phyloP scores from a whole-genome alignment of 352 stramenopile genomes.

The Globisporangium megalacanthum region DNA sequence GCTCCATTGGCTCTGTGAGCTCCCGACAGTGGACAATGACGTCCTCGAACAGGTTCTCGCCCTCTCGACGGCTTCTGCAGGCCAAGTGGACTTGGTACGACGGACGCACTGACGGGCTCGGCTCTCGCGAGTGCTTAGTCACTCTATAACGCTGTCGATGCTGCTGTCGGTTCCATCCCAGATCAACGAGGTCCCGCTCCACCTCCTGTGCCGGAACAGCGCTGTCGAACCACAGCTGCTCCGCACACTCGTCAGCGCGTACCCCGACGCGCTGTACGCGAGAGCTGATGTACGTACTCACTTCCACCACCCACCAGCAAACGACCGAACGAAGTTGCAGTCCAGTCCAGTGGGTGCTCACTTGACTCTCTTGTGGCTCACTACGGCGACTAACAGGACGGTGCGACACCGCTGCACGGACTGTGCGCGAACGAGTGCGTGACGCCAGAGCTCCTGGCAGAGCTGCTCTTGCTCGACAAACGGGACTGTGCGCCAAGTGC shows the following conservation, averaged over 20 bases:
- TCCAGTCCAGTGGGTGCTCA: background rate
- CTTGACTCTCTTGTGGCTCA: background rate
- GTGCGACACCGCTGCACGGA: slow-evolving; percentile 38
- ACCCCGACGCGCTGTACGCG: slow-evolving; percentile 24
- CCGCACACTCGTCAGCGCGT: slow-evolving; percentile 19
- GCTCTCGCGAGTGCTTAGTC: background rate
- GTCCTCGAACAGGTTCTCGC: slow-evolving; percentile 21
- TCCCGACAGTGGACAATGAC: slow-evolving; percentile 16
- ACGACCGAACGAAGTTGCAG: background rate
- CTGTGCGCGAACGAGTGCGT: slow-evolving; percentile 46
- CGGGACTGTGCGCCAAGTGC: slow-evolving; percentile 15
- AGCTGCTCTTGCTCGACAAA: slow-evolving; percentile 35
- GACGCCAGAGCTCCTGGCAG: slow-evolving; percentile 28
- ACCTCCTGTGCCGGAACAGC: slow-evolving; percentile 46
- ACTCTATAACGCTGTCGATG: background rate
- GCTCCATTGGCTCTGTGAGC: slow-evolving; percentile 55
- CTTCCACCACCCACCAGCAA: background rate
- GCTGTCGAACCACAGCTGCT: slow-evolving; percentile 25
- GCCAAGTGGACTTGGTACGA: slow-evolving; percentile 12
- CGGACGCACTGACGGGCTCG: background rate
- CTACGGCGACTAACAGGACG: slow-evolving; percentile 16
- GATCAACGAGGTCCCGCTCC: slow-evolving; percentile 52
- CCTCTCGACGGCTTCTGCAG: slow-evolving; percentile 12
- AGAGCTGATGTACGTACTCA: slow-evolving; percentile 22
- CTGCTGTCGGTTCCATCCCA: slow-evolving; percentile 6